phyloP scores from a whole-genome alignment of 2,329 filamentous ascomycete genomes.

The Colletotrichum higginsianum region DNA sequence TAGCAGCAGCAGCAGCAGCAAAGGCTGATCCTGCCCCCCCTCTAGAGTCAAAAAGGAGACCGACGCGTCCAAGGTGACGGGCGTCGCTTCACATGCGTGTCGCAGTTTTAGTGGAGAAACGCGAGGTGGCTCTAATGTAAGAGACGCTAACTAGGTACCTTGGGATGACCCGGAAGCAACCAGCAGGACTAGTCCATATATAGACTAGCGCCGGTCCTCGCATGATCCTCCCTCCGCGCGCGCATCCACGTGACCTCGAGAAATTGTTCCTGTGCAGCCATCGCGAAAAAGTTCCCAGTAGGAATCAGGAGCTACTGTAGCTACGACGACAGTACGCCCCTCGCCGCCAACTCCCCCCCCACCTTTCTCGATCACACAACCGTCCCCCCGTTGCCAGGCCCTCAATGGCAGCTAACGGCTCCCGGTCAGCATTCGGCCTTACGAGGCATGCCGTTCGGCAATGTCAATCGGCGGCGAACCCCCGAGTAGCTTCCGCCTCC shows the following conservation, averaged over 20 bases:
- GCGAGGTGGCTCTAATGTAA: neutral
- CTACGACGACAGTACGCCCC: conserved; percentile 23
- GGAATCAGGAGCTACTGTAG: conserved; percentile 30
- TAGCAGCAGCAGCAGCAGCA: neutral
- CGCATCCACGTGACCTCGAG: conserved; percentile 38
- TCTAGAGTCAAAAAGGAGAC: neutral
- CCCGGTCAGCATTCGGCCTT: conserved; percentile 39
- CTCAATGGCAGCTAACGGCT: conserved; percentile 40
- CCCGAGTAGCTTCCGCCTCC: conserved; percentile 33
- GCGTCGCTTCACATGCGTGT: conserved; percentile 31
- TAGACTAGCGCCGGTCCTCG: conserved; percentile 12
- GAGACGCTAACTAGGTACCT: neutral
- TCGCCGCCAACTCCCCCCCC: neutral
- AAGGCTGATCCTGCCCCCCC: neutral
- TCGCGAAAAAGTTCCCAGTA: conserved; percentile 41
- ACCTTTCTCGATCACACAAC: neutral
- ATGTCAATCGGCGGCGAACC: conserved; percentile 26
- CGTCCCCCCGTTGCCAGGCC: conserved; percentile 10
- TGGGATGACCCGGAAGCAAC: neutral
- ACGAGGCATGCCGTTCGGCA: conserved; percentile 42
- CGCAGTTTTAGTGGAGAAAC: conserved; percentile 24
- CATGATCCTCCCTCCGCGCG: conserved; percentile 36
- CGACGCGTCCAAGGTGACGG: conserved; percentile 28
- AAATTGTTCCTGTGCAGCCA: conserved; percentile 39
- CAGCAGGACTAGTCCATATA: fast-evolving